phyloP scores from a whole-genome alignment of 1,139 yeast genomes.

The Meyerozyma athensensis region DNA sequence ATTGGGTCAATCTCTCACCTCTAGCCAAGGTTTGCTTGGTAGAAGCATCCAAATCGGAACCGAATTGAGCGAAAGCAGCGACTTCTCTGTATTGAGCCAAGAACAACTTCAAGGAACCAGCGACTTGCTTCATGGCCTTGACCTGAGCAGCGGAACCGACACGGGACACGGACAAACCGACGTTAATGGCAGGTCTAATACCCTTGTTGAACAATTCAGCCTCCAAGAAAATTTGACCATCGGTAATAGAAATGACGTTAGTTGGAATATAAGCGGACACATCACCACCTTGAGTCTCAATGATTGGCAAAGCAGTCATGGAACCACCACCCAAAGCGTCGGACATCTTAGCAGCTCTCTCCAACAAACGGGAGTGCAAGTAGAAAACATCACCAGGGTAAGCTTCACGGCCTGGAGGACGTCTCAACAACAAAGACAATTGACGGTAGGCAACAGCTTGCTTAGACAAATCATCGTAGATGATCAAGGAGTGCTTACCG shows the following conservation, averaged over 20 bases:
- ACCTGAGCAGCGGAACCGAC: conserved; percentile 99
- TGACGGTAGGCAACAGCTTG: conserved; percentile 99
- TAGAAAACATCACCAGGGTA: conserved; percentile 97
- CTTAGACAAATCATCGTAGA: conserved; percentile 97
- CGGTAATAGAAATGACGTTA: conserved; percentile 94
- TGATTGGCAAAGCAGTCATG: conserved; percentile 91
- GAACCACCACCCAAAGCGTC: conserved; percentile 89
- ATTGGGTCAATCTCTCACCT: conserved; percentile 99
- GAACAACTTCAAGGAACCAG: conserved; percentile 99
- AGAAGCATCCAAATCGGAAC: conserved; percentile 99
- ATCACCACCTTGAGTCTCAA: conserved; percentile 99
- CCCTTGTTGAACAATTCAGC: conserved; percentile 99
- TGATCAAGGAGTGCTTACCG: conserved; percentile 94
- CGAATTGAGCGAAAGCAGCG: conserved; percentile 99
- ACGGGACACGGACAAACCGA: conserved; percentile 99
- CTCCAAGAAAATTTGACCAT: conserved; percentile 98
- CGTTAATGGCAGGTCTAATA: conserved; percentile 99
- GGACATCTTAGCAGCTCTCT: conserved; percentile 97
- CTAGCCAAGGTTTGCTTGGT: conserved; percentile 98
- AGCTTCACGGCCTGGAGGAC: conserved; percentile 97
- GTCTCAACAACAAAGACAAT: conserved; percentile 93
- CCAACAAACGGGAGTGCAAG: conserved; percentile 93
- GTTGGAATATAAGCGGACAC: conserved; percentile 97
- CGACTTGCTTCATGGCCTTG: conserved; percentile 99
- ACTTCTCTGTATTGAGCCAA: conserved; percentile 99